A percentile compares a stretch with the other conserved stretches of the same genome.
Evolutionary conservation across 192 early-diverging fungal genomes (phyloP).

Genomic region (Phycomyces nitens): DNA sequence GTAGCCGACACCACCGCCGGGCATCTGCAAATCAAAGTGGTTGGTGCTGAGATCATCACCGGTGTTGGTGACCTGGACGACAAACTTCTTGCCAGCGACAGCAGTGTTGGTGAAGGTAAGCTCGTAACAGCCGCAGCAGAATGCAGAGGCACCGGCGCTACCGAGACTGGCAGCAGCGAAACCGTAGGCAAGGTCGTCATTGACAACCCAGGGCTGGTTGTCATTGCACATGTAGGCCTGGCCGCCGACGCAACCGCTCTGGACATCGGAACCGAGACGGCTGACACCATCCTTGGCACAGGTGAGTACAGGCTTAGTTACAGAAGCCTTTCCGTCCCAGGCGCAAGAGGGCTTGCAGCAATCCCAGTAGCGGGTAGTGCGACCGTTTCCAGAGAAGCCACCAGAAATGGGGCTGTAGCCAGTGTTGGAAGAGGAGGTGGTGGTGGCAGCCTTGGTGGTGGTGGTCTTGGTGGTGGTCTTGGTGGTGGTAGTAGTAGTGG

Average conservation of each 20-base stretch:
- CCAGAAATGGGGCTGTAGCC: conserved; percentile 6
- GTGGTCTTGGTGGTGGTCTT: conserved; percentile 7
- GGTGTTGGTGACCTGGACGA: conserved; percentile 28
- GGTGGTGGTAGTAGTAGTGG: neutral
- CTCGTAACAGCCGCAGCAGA: conserved; percentile 25
- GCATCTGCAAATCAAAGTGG: conserved; percentile 29
- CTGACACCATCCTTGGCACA: conserved; percentile 24
- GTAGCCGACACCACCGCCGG: conserved; percentile 31
- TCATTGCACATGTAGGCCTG: conserved; percentile 25
- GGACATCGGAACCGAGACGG: conserved; percentile 4
- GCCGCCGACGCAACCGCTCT: conserved; percentile 20
- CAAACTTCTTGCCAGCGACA: conserved; percentile 21
- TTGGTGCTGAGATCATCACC: conserved; percentile 18
- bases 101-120: conserved; percentile 20
- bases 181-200: conserved; percentile 28
- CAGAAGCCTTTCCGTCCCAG: conserved; percentile 22
- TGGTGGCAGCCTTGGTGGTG: neutral
- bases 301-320: conserved; percentile 12
- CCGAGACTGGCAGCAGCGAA: conserved; percentile 30
- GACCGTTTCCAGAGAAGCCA: conserved; percentile 18
- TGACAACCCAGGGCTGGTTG: conserved; percentile 24
- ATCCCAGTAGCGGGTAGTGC: conserved; percentile 27
- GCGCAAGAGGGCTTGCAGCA: conserved; percentile 25
- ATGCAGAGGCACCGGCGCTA: conserved; percentile 13
- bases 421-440: neutral